These are phyloP conservation scores for Stereum hirsutum DNA, from an alignment of 1,284 basidiomycete genomes.

Conservation along the genomic window DNA sequence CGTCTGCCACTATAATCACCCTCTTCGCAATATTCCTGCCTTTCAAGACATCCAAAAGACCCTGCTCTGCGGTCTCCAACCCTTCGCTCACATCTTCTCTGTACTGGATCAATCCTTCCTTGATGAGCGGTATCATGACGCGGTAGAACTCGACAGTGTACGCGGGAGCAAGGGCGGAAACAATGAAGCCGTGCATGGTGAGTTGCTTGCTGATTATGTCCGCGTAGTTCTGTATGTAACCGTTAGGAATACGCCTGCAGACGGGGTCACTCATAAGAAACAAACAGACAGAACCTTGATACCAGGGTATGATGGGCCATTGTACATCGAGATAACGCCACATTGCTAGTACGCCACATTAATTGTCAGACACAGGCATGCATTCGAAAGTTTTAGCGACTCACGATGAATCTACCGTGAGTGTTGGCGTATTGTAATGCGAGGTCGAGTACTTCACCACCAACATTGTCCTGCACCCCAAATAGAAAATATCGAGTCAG, in stretches of 20 bases:
- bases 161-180: constrained; percentile 28
- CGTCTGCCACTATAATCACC: constrained; percentile 38
- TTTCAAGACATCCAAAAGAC: constrained; percentile 40
- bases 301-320: not conserved
- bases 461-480: too few relatives aligned
- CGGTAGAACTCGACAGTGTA: constrained; percentile 37
- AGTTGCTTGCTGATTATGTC: constrained; percentile 41
- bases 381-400: too few relatives aligned
- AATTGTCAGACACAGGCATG: too few relatives aligned
- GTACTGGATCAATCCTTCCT: constrained; percentile 50
- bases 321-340: not conserved
- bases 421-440: too few relatives aligned
- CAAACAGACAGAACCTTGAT: not conserved
- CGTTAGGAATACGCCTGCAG: not conserved
- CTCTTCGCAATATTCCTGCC: constrained; percentile 54
- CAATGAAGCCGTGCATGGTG: constrained; percentile 53
- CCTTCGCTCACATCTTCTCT: constrained; percentile 43
- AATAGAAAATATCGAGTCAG: too few relatives aligned
- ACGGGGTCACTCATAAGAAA: not conserved
- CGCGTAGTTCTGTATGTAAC: constrained; percentile 14
- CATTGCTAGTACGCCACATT: not conserved
- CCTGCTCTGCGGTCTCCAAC: constrained; percentile 42
- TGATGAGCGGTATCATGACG: constrained; percentile 39
- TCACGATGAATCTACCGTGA: too few relatives aligned
- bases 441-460: too few relatives aligned